These are phyloP conservation scores for Cladosporium sp. DNA, from an alignment of 2,329 filamentous ascomycete species.

Conservation along the genomic window DNA sequence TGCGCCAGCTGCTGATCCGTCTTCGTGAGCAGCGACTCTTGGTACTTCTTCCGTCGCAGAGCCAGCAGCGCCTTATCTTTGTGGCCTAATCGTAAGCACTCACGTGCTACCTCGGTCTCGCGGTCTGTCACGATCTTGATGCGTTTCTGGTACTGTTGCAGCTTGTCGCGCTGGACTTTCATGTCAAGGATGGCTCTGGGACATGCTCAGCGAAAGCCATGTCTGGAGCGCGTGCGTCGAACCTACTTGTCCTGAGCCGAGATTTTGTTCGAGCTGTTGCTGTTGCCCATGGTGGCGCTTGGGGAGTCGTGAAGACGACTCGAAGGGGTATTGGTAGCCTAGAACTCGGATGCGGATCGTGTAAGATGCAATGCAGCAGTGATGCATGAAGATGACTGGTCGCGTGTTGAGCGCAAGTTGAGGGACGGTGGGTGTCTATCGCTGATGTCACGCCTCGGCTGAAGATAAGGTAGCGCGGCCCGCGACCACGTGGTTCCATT, in stretches of 20 bases:
- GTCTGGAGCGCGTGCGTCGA: constrained; percentile 18
- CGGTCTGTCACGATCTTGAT: constrained; percentile 83
- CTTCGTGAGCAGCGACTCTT: constrained; percentile 83
- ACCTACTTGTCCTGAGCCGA: constrained; percentile 81
- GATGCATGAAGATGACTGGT: constrained; percentile 3
- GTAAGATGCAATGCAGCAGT: not conserved
- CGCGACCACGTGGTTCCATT: not conserved
- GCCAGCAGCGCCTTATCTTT: constrained; percentile 82
- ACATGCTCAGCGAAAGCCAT: constrained; percentile 23
- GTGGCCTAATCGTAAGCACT: constrained; percentile 79
- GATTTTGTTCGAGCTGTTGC: constrained; percentile 63
- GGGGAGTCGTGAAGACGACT: not conserved
- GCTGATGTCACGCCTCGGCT: constrained; percentile 20
- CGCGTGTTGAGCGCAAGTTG: not conserved
- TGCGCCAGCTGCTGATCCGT: constrained; percentile 94
- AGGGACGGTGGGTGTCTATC: not conserved
- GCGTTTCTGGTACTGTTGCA: constrained; percentile 92
- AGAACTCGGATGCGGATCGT: not conserved
- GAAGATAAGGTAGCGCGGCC: constrained; percentile 1
- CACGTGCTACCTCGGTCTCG: constrained; percentile 81
- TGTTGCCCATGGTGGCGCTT: constrained; percentile 61
- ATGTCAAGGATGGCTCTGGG: constrained; percentile 91
- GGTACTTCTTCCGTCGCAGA: constrained; percentile 93
- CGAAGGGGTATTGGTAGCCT: not conserved
- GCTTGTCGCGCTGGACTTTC: constrained; percentile 95